phyloP scores from a whole-genome alignment of 1,284 basidiomycete genomes.

The Rugosomyces carneus region DNA sequence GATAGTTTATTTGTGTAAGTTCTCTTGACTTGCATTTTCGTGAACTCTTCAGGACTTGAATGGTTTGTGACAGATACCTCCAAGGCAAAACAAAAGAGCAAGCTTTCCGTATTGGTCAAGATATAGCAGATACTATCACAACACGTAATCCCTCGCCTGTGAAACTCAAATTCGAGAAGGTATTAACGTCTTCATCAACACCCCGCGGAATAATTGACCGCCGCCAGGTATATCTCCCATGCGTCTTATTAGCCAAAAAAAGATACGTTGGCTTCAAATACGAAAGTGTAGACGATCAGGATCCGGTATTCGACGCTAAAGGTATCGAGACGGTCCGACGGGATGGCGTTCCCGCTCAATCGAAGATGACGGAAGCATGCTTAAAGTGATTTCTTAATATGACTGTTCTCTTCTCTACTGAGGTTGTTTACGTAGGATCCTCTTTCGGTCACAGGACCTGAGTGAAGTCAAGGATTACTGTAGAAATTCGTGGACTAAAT shows the following conservation, averaged over 20 bases:
- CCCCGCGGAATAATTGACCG: neutral
- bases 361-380: constrained; percentile 84
- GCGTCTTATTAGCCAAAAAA: constrained; percentile 93
- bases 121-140: constrained; percentile 88
- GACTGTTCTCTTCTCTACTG: neutral
- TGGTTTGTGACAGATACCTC: constrained; percentile 46
- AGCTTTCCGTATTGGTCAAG: constrained; percentile 88
- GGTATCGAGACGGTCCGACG: constrained; percentile 95
- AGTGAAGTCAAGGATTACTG: constrained; percentile 89
- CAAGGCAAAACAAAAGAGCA: constrained; percentile 88
- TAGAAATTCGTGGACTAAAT: constrained; percentile 78
- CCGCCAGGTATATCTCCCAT: constrained; percentile 84
- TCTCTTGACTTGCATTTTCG: neutral
- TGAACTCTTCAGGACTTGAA: constrained; percentile 1
- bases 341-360: constrained; percentile 83
- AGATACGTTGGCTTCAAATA: constrained; percentile 96
- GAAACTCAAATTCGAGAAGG: constrained; percentile 98
- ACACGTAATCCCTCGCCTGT: constrained; percentile 84
- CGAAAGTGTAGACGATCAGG: constrained; percentile 73
- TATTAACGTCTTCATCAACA: constrained; percentile 21
- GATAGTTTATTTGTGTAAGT: constrained; percentile 84
- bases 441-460: constrained; percentile 87
- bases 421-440: constrained; percentile 48
- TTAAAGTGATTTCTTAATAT: constrained; percentile 59
- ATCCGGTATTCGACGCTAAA: constrained; percentile 91